Base-by-base conservation (phyloP, 2,329 filamentous ascomycete genomes). In the Monilinia fructicola region DNA sequence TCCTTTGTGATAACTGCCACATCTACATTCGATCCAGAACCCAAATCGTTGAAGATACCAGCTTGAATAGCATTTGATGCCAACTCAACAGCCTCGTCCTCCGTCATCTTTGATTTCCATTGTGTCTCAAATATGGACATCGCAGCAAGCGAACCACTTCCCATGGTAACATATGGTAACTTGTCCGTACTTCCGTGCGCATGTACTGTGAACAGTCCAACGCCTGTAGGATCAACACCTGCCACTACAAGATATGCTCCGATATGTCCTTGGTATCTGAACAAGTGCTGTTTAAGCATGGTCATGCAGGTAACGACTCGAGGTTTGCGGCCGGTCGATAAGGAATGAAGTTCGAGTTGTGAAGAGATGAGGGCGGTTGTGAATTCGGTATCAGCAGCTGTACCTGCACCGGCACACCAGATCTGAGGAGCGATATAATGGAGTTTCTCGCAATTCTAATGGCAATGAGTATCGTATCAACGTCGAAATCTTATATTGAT, bases 221-320 rank as follows among this genome's bases (percentile, higher is more conserved):
- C 88, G 75, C 95, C 95, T 0, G 95, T 99, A 44, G 96, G 94
- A 78, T 99, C 95, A 76, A 96, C 93, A 72, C 95, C 95, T 48
- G 95, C 95, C 67, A 99, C 92, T 72, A 99, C 95, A 67, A 99
- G 89, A 81, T 99, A 99, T 71, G 95, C 95, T 74, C 96, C 95
- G 74, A 99, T 97, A 82, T 99, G 87, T 73, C 95, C 95, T 80
- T 99, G 95, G 84, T 99, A 92, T 75, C 91, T 89, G 90, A 99
- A 99, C 70, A 99, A 91, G 80, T 99, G 95, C 82, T 99, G 95
- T 85, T 99, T 99, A 72, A 99, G 89, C 84, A 99, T 90, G 62
- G 95, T 99, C 95, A 99, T 99, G 85, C 93, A 96, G 70, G 95
- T 99, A 73, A 97, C 93, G 74, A 99, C 96, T 78, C 95, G 93